Base-by-base conservation (phyloP, 176 grass and related monocot genomes). In the Aegilops longissima region DNA sequence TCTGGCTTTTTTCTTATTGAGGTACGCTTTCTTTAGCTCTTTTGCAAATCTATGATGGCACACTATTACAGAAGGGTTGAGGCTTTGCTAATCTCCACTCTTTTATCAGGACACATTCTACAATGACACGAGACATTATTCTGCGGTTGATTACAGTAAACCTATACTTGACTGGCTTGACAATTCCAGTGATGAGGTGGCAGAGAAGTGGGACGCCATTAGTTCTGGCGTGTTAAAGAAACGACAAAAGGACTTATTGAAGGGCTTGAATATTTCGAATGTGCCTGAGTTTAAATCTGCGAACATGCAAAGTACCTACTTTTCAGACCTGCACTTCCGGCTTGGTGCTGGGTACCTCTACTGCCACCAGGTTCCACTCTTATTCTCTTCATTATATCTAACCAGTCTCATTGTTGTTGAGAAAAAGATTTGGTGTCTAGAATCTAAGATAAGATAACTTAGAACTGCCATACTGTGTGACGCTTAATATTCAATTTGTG, bases 1-100 rank as follows among this genome's bases (percentile, higher is more conserved):
- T 96, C 94, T 82, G 79, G 92, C 68, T 98, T 90, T 93, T 96
- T 98, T 75, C 94, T 98, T 73, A 87, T 98, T 12, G 97, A 98
- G 84, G 97, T 98, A 91, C 47, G 25, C 6, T 65, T 82, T 85
- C 25, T 34, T 20, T 77, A 21, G 1, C 12, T n/a, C 25, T 25
- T 21, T 25, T 76, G 72, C 17, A 64, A 12, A 70, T 25, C 63
- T 54, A 36, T 74, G 62, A 29, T 74, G 62, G n/a, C 36, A 21
- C 31, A 18, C 76, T 82, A 42, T 61, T 78, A 62, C 44, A 24
- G 44, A 45, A 58, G 27, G 5, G 25, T 64, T 3, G 16, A 9
- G 34, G 61, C 29, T 68, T 62, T 68, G 42, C 77, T 72, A 62
- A 86, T 61, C 25, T 63, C 35, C 21, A 34, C 62, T 91, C 65